Evolutionary conservation across 1,284 basidiomycete species (phyloP).

Genomic region (Fomitopsis schrenkii): DNA sequence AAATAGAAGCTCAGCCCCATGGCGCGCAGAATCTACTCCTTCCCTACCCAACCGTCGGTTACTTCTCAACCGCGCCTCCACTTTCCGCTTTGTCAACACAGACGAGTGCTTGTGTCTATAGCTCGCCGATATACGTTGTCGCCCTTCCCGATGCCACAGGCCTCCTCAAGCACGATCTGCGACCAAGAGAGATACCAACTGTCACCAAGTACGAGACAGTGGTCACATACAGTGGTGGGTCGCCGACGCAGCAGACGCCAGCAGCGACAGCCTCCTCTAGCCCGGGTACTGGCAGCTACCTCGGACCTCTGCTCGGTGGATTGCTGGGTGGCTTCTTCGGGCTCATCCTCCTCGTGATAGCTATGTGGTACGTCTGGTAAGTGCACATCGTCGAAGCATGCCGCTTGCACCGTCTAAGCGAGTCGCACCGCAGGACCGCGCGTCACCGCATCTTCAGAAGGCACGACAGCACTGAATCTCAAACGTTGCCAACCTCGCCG

Average conservation of each 20-base stretch:
- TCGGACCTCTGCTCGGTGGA: conserved; percentile 24
- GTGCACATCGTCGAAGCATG: neutral
- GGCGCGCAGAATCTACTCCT: neutral
- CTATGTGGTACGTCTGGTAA: conserved; percentile 24
- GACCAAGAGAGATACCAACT: neutral
- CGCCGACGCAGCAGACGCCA: neutral
- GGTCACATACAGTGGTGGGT: neutral
- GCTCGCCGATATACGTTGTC: neutral
- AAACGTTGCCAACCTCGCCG: conserved; percentile 2
- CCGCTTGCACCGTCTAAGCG: neutral
- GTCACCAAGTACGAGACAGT: neutral
- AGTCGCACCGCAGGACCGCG: conserved; percentile 8
- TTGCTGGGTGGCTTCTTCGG: conserved; percentile 27
- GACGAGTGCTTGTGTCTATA: neutral
- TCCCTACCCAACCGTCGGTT: neutral
- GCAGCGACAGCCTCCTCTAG: neutral
- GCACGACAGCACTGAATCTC: conserved; percentile 5
- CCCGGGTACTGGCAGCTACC: conserved; percentile 1
- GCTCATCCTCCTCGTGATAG: conserved; percentile 17
- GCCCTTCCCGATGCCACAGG: neutral
- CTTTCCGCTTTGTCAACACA: neutral
- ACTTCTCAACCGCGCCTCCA: neutral
- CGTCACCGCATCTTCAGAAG: conserved; percentile 7
- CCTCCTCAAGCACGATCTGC: neutral
- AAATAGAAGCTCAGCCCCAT: neutral